Base-by-base conservation (phyloP, 768 basidiomycete species). In the Russula ochroleuca region DNA sequence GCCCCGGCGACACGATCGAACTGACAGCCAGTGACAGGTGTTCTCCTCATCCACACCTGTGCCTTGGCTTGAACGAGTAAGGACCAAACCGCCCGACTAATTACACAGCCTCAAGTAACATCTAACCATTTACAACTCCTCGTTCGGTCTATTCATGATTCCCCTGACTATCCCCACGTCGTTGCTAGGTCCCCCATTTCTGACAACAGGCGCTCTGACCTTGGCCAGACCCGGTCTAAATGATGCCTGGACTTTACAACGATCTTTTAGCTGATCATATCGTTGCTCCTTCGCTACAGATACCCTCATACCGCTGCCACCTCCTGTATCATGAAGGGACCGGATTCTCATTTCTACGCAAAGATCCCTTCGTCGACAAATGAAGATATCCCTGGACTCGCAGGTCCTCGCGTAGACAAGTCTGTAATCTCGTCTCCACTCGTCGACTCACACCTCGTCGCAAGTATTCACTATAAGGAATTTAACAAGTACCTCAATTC, bases 361-460 rank as follows among this genome's bases (percentile, higher is more conserved):
- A 79, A 86, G 65, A 81, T 83, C 5, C 79, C 87, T 37, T 90
- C 89, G 9, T 89, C 92, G 2, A 90, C 92, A 0, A 89, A 87
- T 40, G 92, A 91, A 0, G 80, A 89, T 4, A 92, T 88, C 80
- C 92, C 91, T 33, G 89, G 88, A 64, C 91, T 92, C 49, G 92
- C 92, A 23, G 90, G 87, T 78, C 92, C 92, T 76, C 85, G 85
- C 69, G 86, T 84, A 6, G 89, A 85, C 71, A 81, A 81, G 70
- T 78, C 76, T 68, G n/a, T 83, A 80, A 43, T 78, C 79, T 55
- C 78, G 81, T 65, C 83, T 83, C 53, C 77, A 78, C 33, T 78
- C 81, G 70, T 61, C 31, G 89, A 91, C 73, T 81, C 85, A 68
- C 83, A 81, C 62, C 70, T 73, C 43, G 15, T 41, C 11, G 49